phyloP scores from a whole-genome alignment of 148 eudicot species.

The Heliosperma pusillum region DNA sequence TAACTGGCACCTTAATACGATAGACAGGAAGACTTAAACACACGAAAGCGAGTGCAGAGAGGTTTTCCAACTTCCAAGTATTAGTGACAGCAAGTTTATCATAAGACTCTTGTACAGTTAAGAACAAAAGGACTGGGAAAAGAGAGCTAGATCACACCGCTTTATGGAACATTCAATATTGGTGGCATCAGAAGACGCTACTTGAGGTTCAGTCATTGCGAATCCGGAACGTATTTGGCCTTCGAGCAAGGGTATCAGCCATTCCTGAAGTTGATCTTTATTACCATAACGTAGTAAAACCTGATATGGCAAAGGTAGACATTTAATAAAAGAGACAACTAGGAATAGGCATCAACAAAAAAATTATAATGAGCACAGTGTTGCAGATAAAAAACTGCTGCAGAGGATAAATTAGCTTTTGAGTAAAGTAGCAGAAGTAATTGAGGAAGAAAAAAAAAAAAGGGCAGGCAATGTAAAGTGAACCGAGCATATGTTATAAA shows the following conservation, averaged over 20 bases:
- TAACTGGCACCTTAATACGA: neutral
- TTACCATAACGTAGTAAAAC: constrained; percentile 88
- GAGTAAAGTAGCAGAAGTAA: neutral
- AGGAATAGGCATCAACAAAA: neutral
- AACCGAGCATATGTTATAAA: neutral
- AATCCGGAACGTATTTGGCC: constrained; percentile 92
- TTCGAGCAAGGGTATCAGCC: constrained; percentile 92
- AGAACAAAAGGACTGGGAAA: neutral
- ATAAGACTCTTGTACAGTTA: neutral
- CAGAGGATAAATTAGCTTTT: neutral
- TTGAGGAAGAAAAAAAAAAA: neutral
- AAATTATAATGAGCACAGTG: neutral
- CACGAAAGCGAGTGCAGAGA: neutral
- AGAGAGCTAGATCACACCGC: constrained; percentile 41
- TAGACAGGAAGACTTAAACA: neutral
- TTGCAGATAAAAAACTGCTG: neutral
- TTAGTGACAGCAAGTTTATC: neutral
- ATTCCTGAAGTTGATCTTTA: constrained; percentile 74
- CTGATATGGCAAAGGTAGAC: constrained; percentile 31
- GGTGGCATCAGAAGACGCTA: constrained; percentile 98
- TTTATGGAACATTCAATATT: constrained; percentile 90
- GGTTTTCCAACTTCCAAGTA: neutral
- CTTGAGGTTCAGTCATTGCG: constrained; percentile 99
- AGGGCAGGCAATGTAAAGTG: neutral
- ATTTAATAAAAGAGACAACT: no score